Percentiles rank a stretch among this genome's conserved stretches.
Conservation (phyloP, 1,139 yeast species). For the Kurtzmaniella natalensis region DNA sequence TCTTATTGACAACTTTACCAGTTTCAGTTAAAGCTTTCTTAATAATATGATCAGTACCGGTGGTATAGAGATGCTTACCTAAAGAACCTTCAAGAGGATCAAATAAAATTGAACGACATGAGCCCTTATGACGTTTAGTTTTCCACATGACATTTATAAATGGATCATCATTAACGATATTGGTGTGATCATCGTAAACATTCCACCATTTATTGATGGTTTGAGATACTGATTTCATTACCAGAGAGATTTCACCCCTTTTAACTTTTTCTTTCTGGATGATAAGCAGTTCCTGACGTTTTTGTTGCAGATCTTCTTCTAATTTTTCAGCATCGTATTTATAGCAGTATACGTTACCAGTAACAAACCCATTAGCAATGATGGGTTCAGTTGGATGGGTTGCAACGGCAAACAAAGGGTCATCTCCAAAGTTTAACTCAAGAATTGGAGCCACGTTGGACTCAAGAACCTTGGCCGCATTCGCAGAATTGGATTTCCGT, state of each 20-base stretch:
- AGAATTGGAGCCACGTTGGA: constrained; percentile 47
- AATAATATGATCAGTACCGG: constrained; percentile 76
- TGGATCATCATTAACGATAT: constrained; percentile 22
- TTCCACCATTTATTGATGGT: constrained; percentile 49
- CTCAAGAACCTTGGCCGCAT: constrained; percentile 30
- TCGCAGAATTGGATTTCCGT: constrained; percentile 23
- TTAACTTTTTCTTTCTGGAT: constrained; percentile 24
- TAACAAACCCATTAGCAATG: constrained; percentile 67
- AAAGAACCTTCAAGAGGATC: constrained; percentile 45
- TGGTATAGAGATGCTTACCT: constrained; percentile 58
- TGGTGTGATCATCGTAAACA: constrained; percentile 33
- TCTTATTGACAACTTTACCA: constrained; percentile 71
- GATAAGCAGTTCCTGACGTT: constrained; percentile 17
- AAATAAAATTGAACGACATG: constrained; percentile 72
- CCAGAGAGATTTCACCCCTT: constrained; percentile 23
- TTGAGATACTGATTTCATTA: constrained; percentile 32
- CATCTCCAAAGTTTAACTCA: constrained; percentile 46
- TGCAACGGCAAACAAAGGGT: constrained; percentile 75
- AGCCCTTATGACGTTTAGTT: constrained; percentile 86
- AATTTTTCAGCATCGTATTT: constrained; percentile 48
- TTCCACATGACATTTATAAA: constrained; percentile 58
- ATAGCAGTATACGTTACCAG: constrained; percentile 66
- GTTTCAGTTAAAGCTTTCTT: constrained; percentile 70
- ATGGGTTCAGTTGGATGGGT: constrained; percentile 74
- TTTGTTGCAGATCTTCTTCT: constrained; percentile 24